phyloP scores from a whole-genome alignment of 768 basidiomycete genomes.

The Trametes meyenii region DNA sequence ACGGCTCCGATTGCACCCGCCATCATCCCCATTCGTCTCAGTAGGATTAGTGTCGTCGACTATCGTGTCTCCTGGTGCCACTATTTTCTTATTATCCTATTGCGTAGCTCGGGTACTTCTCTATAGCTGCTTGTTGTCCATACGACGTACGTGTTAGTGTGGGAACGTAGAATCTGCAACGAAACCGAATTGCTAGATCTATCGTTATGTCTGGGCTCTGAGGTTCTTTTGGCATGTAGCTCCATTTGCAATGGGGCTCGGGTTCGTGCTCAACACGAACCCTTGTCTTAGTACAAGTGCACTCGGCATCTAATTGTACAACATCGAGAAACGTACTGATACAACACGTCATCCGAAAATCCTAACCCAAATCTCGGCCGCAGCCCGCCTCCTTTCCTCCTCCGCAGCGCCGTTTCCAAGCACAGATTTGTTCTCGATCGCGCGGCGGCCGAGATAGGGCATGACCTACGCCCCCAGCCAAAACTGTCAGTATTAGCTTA shows the following conservation, averaged over 20 bases:
- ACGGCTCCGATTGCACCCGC: background rate
- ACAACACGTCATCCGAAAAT: constrained; percentile 32
- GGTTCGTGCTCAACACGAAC: background rate
- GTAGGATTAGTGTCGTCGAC: background rate
- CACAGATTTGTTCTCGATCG: constrained; percentile 91
- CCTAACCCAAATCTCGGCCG: constrained; percentile 52
- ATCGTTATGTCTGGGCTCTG: background rate
- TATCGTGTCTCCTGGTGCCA: background rate
- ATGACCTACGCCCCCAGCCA: constrained; percentile 56
- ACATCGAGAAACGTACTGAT: background rate
- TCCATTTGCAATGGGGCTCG: too few species aligned
- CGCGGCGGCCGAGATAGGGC: constrained; percentile 87
- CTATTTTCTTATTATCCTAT: constrained; percentile 4
- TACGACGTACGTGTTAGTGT: constrained; percentile 2
- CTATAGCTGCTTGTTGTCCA: constrained; percentile 10
- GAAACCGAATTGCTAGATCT: too few species aligned
- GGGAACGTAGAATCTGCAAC: constrained; percentile 4
- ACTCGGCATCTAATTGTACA: background rate
- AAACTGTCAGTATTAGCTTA: constrained; percentile 21
- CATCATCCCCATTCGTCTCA: background rate
- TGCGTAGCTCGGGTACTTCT: constrained; percentile 12
- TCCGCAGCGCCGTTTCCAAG: constrained; percentile 72
- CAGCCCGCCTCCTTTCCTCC: constrained; percentile 60
- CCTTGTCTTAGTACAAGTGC: background rate
- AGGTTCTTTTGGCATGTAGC: background rate